phyloP scores from a whole-genome alignment of 306 rosid genomes.

The Glycine tomentella region DNA sequence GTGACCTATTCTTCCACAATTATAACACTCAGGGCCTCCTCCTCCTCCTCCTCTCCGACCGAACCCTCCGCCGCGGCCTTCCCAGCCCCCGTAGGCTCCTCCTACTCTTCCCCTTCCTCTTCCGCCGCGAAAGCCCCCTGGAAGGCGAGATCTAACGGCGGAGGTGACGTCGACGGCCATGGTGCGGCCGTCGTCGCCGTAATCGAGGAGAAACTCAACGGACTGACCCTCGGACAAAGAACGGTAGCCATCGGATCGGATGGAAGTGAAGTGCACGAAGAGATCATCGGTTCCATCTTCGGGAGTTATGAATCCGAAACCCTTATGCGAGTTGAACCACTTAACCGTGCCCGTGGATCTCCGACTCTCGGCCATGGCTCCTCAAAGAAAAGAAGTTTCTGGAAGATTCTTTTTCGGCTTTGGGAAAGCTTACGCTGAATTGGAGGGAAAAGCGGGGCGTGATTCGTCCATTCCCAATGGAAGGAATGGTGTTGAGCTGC shows the following conservation, averaged over 20 bases:
- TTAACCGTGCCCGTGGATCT: slow-evolving; percentile 74
- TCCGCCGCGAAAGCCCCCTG: slow-evolving; percentile 37
- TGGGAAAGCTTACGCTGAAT: not conserved
- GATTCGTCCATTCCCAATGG: slow-evolving; percentile 39
- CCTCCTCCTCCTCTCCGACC: not conserved
- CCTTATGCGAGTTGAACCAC: slow-evolving; percentile 85
- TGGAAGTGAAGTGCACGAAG: slow-evolving; percentile 85
- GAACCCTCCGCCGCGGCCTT: slow-evolving; percentile 38
- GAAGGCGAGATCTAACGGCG: slow-evolving; percentile 51
- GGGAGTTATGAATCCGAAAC: slow-evolving; percentile 84
- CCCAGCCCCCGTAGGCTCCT: not conserved
- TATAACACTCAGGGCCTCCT: slow-evolving; percentile 68
- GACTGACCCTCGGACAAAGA: slow-evolving; percentile 68
- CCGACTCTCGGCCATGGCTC: slow-evolving; percentile 58
- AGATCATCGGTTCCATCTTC: slow-evolving; percentile 71
- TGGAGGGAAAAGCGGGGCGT: not conserved
- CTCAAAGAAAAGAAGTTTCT: slow-evolving; percentile 19
- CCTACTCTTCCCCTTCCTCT: slow-evolving; percentile 58
- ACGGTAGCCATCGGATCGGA: slow-evolving; percentile 75
- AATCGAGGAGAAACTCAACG: slow-evolving; percentile 65
- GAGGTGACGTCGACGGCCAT: slow-evolving; percentile 73
- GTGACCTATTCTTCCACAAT: slow-evolving; percentile 75
- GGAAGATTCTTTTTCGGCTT: not conserved
- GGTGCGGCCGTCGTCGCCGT: slow-evolving; percentile 64
- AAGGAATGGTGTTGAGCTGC: no score